Evolutionary conservation across 2,329 filamentous ascomycete species (phyloP).

Genomic region (Hymenoscyphus occultus): DNA sequence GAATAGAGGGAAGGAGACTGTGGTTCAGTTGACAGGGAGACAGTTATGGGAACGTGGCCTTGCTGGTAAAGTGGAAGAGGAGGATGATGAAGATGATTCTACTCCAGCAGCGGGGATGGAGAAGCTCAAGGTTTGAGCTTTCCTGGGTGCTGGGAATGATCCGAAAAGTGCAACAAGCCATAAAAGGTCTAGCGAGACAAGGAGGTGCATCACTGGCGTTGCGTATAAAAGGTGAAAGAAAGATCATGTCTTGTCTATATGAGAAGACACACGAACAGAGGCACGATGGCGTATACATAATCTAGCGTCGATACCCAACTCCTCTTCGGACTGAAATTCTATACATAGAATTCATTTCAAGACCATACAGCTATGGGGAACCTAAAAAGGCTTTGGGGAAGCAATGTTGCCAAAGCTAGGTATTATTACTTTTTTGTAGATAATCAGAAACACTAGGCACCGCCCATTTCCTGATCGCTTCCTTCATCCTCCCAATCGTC

Average conservation of each 20-base stretch:
- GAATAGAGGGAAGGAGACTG: constrained; percentile 70
- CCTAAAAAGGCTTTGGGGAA: background rate
- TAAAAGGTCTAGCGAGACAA: constrained; percentile 4
- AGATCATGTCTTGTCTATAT: background rate
- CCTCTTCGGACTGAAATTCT: background rate
- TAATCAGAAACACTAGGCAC: constrained; percentile 36
- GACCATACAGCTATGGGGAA: background rate
- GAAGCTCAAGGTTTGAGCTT: constrained; percentile 60
- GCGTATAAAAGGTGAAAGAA: background rate
- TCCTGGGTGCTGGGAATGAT: background rate
- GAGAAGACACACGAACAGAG: background rate
- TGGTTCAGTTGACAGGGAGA: constrained; percentile 66
- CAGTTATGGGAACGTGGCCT: constrained; percentile 78
- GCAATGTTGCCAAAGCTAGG: background rate
- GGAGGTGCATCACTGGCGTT: constrained; percentile 24
- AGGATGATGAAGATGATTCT: constrained; percentile 61
- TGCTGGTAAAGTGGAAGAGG: constrained; percentile 63
- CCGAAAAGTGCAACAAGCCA: background rate
- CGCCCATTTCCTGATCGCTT: constrained; percentile 53
- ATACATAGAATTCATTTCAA: background rate
- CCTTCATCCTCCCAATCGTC: constrained; percentile 52
- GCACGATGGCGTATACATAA: background rate
- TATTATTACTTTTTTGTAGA: background rate
- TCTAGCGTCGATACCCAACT: background rate
- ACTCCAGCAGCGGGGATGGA: constrained; percentile 60